Evolutionary conservation across 163 green algal genomes (phyloP), one percentile per base, ranked within the genome.

Genomic region (Scenedesmus sp.): DNA sequence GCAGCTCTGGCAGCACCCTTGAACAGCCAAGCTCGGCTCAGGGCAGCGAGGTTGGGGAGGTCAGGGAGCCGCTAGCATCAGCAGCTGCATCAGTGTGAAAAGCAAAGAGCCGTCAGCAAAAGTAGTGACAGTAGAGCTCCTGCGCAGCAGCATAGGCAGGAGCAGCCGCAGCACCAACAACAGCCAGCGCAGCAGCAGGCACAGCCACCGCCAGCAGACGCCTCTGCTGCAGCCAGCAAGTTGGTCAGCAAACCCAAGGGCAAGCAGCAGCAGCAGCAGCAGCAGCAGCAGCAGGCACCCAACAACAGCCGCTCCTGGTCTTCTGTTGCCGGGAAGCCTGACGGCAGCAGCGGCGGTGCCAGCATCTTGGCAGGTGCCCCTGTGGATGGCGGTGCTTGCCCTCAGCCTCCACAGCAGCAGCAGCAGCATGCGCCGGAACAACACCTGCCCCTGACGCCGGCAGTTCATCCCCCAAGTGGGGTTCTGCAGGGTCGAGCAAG

Each of bases 211-310:
- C 46, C 40, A 7, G 84, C 84, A 61, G 43, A 89, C 40, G 84
- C 84, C 26, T 18, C 33, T 35, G 84, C 37, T 89, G 56, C 59
- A 6, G 59, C 44, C 26, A 81, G 35, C 84, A 81, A 61, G 81
- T 18, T 86, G 81, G 81, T 44, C 37, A 83, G 68, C 42, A 72
- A 30, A 30, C 3, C 20, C 22, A 59, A 65, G 37, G 65, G 13
- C 26, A 44, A 56, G 53, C 83, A 80, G 83, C 83, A 51, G 82
- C 82, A 86, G 46, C 81, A 86, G 82, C n/a, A n/a, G n/a, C n/a
- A n/a, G n/a, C n/a, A n/a, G n/a, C 79, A 85, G 80, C n/a, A 49
- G 33, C n/a, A 42, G 35, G 33, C 83, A 61, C 16, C 7, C 9
- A 30, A 16, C 65, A 33, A 42, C 83, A 79, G 51, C 35, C 72